Evolutionary conservation across 31 red algal species (phyloP).

Genomic region (Bonnemaisonia californica): DNA sequence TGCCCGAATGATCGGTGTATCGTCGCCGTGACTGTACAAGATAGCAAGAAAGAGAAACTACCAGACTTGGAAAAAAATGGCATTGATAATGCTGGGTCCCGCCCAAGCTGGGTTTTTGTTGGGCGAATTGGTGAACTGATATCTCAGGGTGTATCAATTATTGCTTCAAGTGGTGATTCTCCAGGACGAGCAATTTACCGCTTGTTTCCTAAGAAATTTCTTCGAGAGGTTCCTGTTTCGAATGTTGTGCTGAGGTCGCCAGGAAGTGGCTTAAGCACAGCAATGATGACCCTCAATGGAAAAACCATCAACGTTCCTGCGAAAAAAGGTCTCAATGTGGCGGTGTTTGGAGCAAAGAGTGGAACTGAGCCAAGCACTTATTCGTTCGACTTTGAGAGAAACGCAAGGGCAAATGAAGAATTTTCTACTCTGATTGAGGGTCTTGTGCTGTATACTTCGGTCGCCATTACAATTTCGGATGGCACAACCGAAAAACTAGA

Average conservation of each 20-base stretch:
- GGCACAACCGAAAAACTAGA: not conserved
- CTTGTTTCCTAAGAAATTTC: not conserved
- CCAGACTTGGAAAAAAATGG: not conserved
- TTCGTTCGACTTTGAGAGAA: not conserved
- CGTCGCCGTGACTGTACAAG: not conserved
- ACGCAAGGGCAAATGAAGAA: not conserved
- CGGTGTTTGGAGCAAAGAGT: not conserved
- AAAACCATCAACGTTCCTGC: not conserved
- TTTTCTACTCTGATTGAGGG: not conserved
- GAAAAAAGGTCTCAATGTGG: not conserved
- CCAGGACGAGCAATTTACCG: not conserved
- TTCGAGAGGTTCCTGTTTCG: not conserved
- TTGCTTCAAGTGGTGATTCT: not conserved
- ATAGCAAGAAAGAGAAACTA: not conserved
- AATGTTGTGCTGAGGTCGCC: not conserved
- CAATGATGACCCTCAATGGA: not conserved
- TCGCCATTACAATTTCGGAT: not conserved
- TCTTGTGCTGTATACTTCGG: not conserved
- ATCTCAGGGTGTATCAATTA: not conserved
- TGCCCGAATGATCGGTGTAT: not conserved
- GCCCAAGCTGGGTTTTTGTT: not conserved
- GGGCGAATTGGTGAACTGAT: not conserved
- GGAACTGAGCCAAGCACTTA: not conserved
- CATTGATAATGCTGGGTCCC: not conserved
- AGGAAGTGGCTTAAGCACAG: not conserved